These are phyloP conservation scores for Hypoxylon rubiginosum DNA, from an alignment of 2,329 filamentous ascomycete genomes.

Conservation along the genomic window DNA sequence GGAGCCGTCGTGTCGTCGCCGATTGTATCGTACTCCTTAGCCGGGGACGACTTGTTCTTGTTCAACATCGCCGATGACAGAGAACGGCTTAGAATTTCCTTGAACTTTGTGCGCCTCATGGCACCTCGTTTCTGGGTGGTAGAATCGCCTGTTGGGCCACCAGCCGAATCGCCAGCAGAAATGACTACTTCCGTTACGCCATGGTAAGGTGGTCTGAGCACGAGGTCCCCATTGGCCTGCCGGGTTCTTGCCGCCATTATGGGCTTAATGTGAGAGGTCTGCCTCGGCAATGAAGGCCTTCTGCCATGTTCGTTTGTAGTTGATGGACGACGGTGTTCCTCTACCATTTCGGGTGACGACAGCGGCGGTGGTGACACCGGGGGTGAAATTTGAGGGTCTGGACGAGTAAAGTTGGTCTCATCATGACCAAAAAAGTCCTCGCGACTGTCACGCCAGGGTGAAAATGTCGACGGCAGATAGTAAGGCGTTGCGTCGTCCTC, in stretches of 20 bases:
- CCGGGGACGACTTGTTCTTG: constrained; percentile 28
- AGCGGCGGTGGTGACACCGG: background rate
- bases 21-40: constrained; percentile 25
- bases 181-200: constrained; percentile 25
- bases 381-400: constrained; percentile 10
- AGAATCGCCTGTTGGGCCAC: background rate
- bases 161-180: constrained; percentile 4
- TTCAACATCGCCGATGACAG: constrained; percentile 29
- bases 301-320: constrained; percentile 1
- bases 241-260: background rate
- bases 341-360: constrained; percentile 17
- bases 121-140: constrained; percentile 8
- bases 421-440: constrained; percentile 12
- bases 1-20: constrained; percentile 21
- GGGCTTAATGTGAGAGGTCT: constrained; percentile 1
- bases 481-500: constrained; percentile 22
- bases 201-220: constrained; percentile 25
- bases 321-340: background rate
- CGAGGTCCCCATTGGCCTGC: constrained; percentile 5
- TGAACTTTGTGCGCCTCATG: constrained; percentile 40
- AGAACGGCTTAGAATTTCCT: constrained; percentile 42
- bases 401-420: constrained; percentile 1
- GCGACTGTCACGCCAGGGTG: constrained; percentile 35
- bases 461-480: constrained; percentile 45
- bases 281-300: constrained; percentile 2